These are phyloP conservation scores for Lentithecium fluviatile DNA, from an alignment of 495 filamentous ascomycete genomes.

Conservation along the genomic window DNA sequence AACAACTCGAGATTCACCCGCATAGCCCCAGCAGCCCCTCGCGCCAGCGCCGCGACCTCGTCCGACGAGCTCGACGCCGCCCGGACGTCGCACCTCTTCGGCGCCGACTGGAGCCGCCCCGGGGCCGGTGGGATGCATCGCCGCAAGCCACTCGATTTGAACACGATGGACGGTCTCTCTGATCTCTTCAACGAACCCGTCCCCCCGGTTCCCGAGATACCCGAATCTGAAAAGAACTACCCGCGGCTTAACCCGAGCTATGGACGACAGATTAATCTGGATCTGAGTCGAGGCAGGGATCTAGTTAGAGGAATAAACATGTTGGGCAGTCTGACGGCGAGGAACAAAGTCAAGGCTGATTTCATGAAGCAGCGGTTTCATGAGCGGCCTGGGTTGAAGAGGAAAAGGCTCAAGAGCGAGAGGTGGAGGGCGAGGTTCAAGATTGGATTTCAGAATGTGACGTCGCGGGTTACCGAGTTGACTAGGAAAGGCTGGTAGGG, in stretches of 20 bases:
- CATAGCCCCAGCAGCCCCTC: neutral
- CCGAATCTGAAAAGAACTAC: constrained; percentile 25
- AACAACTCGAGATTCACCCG: neutral
- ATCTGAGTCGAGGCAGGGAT: constrained; percentile 48
- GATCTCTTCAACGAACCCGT: neutral
- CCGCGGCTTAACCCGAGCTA: constrained; percentile 39
- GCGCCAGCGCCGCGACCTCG: neutral
- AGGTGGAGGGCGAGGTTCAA: constrained; percentile 67
- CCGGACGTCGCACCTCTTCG: neutral
- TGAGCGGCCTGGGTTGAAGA: constrained; percentile 70
- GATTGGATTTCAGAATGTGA: constrained; percentile 59
- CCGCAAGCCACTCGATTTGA: constrained; percentile 4
- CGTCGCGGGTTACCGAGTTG: constrained; percentile 62
- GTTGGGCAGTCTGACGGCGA: constrained; percentile 48
- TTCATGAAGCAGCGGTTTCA: constrained; percentile 59
- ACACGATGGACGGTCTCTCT: neutral
- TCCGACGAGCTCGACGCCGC: constrained; percentile 7
- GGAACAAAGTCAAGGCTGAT: constrained; percentile 58
- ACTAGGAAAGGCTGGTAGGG: constrained; percentile 69
- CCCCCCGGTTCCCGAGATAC: constrained; percentile 12
- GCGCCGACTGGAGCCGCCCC: neutral
- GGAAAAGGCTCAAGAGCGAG: constrained; percentile 66
- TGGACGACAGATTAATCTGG: constrained; percentile 60
- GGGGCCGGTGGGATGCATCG: neutral
- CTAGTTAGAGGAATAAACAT: constrained; percentile 54